Evolutionary conservation across 371 early-diverging fungal genomes (phyloP), one percentile per base, ranked within the genome.

Genomic region (Mortierella sp.): DNA sequence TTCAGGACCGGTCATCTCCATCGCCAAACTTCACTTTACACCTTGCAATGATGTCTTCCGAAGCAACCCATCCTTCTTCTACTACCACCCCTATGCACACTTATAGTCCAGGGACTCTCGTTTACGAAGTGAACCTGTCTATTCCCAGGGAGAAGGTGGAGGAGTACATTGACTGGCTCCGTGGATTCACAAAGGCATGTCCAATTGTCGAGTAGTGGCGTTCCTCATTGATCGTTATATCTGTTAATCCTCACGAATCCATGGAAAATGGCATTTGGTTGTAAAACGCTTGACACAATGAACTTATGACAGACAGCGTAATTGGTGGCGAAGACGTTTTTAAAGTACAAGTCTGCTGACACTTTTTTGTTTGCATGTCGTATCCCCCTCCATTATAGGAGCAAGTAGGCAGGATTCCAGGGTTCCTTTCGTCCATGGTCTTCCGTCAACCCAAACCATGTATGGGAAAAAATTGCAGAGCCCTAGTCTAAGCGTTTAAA

Each of bases 121-220:
- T 85, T 27, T 85, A 85, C 56, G 85, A 85, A 57, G 82, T 85
- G 48, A 85, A 85, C 59, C 67, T 85, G 49, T 82, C 83, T 6
- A 72, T 85, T 27, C 82, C 85, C 12, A 72, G 72, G 34, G 81
- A 76, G 34, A 78, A 79, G 46, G 71, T 60, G 7, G 78, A 78
- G 32, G 82, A 58, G 1, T 85, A 85, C 56, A 19, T 80, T 23
- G 69, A 64, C 9, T 85, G 81, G 70, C 76, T 85, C 32, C 53
- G 53, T 11, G 56, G 27, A 9, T 82, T 85, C 60, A 80, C 82
- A 23, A 50, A 65, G 61, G 65, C 70, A 63, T 30, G 24, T 42
- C 17, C 44, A 2, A 19, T 5, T 24, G 26, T 49, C 49, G 17
- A n/a, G 12, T 34, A 14, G 11, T 11, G 37, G 11, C 37, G 14